These are phyloP conservation scores for Cytidiella melzeri DNA, from an alignment of 768 basidiomycete species.

Conservation along the genomic window DNA sequence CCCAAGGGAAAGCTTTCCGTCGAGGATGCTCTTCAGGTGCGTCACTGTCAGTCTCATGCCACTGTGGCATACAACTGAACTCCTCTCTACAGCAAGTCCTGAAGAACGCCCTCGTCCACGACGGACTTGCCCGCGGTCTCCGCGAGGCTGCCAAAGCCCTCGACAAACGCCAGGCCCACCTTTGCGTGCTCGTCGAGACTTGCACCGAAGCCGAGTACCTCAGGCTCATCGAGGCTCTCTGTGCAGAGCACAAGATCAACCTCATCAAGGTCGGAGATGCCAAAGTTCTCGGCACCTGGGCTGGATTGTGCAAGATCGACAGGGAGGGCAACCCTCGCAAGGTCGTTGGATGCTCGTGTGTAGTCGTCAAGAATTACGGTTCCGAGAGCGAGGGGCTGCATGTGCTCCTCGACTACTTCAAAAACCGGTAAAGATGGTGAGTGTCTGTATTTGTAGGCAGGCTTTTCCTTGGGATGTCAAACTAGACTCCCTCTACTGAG, in stretches of 20 bases:
- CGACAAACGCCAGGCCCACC: constrained; percentile 97
- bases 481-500: constrained; percentile 93
- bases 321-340: constrained; percentile 98
- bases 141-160: constrained; percentile 97
- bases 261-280: constrained; percentile 98
- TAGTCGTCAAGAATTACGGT: constrained; percentile 98
- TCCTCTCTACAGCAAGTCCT: constrained; percentile 73
- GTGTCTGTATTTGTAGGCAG: constrained; percentile 17
- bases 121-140: constrained; percentile 96
- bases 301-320: constrained; percentile 99
- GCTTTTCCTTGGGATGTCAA: constrained; percentile 55
- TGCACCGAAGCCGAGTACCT: constrained; percentile 99
- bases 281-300: constrained; percentile 97
- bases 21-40: constrained; percentile 88
- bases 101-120: constrained; percentile 97
- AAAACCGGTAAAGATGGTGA: constrained; percentile 61
- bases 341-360: constrained; percentile 87
- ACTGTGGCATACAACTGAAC: not conserved
- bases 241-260: constrained; percentile 99
- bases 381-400: constrained; percentile 91
- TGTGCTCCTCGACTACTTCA: constrained; percentile 94
- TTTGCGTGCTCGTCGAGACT: constrained; percentile 98
- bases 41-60: constrained; percentile 6
- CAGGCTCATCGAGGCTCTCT: constrained; percentile 99
- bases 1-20: constrained; percentile 95